Evolutionary conservation across 208 protist species (phyloP), one percentile per base, ranked within the genome.

Genomic region (Phytomonas sp.): DNA sequence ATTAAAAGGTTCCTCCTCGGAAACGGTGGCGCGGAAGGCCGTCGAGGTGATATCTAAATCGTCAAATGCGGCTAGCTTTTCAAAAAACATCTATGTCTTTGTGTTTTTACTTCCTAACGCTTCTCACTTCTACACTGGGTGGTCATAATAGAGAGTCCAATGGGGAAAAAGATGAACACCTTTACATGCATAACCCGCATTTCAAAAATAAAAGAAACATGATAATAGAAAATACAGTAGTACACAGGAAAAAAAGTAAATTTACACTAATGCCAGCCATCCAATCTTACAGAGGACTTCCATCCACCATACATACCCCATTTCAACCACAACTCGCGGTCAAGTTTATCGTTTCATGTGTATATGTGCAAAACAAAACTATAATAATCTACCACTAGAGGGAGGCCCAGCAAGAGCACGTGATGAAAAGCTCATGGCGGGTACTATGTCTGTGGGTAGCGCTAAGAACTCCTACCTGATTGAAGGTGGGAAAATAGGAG

Each of bases 371-470:
- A 26, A 29, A 31, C 28, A 56, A 6, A 62, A 63, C 32, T 31
- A 34, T 32, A 66, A 23, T 36, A 20, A 66, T 88, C 83, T 88
- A 32, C 80, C 83, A 88, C 80, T 64, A 83, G 75, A 85, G 79
- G 83, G 83, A 88, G 83, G 83, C 83, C 80, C 83, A 46, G 84
- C 80, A 88, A 71, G 72, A 71, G 83, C 83, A 88, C 15, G 60
- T 37, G 60, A 43, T 32, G 29, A 13, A 62, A 81, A 71, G 73
- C 76, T 71, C 62, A 76, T 81, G 80, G 68, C 59, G 83, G 83
- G 83, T 88, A 88, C 83, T 88, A 88, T 88, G 83, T 88, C 76
- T 81, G 80, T 85, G 83, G 83, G 73, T 56, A 36, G 8, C 28
- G 40, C 33, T 34, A 46, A 46, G 40, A 9, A 46, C 11, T 23